Evolutionary conservation across 305 asterid species (phyloP), one percentile per base, ranked within the genome.

Genomic region (Fraxinus albicans): DNA sequence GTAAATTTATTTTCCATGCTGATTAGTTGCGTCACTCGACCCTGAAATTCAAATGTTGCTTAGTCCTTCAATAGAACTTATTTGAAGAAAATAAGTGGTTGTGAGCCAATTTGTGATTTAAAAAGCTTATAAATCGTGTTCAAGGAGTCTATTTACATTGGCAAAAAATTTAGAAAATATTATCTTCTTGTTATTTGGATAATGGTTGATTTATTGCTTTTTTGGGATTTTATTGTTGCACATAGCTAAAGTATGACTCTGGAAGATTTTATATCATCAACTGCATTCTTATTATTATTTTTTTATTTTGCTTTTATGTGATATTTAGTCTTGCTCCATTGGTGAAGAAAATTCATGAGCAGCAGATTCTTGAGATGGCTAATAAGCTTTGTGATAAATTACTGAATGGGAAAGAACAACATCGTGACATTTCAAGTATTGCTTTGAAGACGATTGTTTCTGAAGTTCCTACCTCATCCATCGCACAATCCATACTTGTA

Each of bases 391-490:
- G 99, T 85, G 99, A 95, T 89, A 97, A 97, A 87, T 87, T 97
- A 88, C 97, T 97, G 77, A 93, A 95, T 80, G 97, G 95, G 81
- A 97, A 95, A 90, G 99, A 95, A 84, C 98, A 91, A 86, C 92
- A 95, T 58, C 97, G 97, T 78, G 99, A 97, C 85, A 94, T 94
- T 79, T 97, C 99, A 17, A 95, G 99, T 89, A 97, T 97, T 88
- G 99, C 99, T 83, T 86, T 97, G 90, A 97, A 97, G 94, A 94
- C 99, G 72, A 90, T 97, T 89, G 93, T 97, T 87, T 89, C 98
- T 77, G 99, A 97, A 95, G 99, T 95, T 86, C 99, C 99, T 84
- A 85, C 88, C 77, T 79, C 92, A 42, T 76, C 94, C 80, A 90
- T 89, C 82, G 98, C 98, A 83, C 94, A 91, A 86, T 87, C 92